Percentiles rank a stretch among this genome's conserved stretches.
These are phyloP conservation scores for Epichloe uncinata DNA, from an alignment of 2,329 filamentous ascomycete genomes.

Conservation along the genomic window DNA sequence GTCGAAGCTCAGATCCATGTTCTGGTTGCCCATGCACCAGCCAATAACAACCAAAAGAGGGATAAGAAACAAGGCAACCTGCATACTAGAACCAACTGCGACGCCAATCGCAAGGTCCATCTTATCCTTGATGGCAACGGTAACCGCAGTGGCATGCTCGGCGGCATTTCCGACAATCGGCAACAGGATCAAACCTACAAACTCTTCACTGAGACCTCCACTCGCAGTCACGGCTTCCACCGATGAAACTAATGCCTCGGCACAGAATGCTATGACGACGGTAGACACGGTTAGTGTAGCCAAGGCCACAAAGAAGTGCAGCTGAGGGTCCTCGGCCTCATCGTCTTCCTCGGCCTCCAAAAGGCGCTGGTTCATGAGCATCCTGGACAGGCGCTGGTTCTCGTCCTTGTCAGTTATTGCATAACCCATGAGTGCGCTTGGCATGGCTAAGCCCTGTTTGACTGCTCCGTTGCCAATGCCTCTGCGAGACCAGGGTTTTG, in stretches of 20 bases:
- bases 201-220: slow-evolving; percentile 53
- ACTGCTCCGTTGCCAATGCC: slow-evolving; percentile 20
- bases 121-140: slow-evolving; percentile 70
- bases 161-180: slow-evolving; percentile 77
- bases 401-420: slow-evolving; percentile 21
- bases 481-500: slow-evolving; percentile 29
- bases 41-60: slow-evolving; percentile 65
- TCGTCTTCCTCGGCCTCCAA: slow-evolving; percentile 43
- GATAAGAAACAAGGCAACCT: slow-evolving; percentile 68
- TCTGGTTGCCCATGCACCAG: slow-evolving; percentile 57
- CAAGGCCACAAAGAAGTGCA: slow-evolving; percentile 60
- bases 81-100: slow-evolving; percentile 67
- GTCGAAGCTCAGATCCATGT: slow-evolving; percentile 77
- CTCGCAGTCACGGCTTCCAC: slow-evolving; percentile 53
- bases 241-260: slow-evolving; percentile 44
- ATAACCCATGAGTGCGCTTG: slow-evolving; percentile 25
- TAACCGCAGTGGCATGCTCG: slow-evolving; percentile 70
- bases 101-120: slow-evolving; percentile 76
- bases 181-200: slow-evolving; percentile 67
- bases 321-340: slow-evolving; percentile 59
- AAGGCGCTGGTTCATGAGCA: slow-evolving; percentile 27
- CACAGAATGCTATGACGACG: slow-evolving; percentile 67
- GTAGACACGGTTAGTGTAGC: slow-evolving; percentile 60
- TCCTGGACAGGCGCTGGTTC: slow-evolving; percentile 31
- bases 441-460: slow-evolving; percentile 25